Evolutionary conservation across 164 flowering plant genomes (phyloP), one percentile per base, ranked within the genome.

Genomic region (Amborella trichopoda): DNA sequence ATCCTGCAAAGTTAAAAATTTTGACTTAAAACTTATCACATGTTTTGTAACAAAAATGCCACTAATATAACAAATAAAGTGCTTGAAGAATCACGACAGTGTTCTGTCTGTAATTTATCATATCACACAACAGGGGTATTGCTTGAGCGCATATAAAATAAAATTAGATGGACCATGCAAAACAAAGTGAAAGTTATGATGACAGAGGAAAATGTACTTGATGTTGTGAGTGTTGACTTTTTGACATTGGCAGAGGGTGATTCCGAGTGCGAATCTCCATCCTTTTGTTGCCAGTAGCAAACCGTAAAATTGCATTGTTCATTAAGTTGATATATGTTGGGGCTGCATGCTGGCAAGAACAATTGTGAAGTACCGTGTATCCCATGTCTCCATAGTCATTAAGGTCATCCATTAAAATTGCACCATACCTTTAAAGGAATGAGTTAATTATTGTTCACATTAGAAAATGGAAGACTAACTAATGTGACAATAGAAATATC

Each of bases 331-430:
- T 88, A 48, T 46, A 91, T 40, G 95, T 91, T 28, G 99, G 99
- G 49, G 80, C 99, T 37, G 81, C 79, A 76, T 91, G 99, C 68
- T 87, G 96, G 60, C 95, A 87, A 43, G 96, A 59, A 69, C 86
- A 61, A 58, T 91, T 91, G 68, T 91, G 95, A 27, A 91, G 76
- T 33, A 87, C 76, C 28, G 96, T 84, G 55, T 84, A 91, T 20
- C 95, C 96, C 53, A 91, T 44, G 62, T 91, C 80, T 46, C 96
- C 96, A 77, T 87, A 88, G 37, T 53, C 72, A 69, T 69, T 45
- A 52, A 67, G 77, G 57, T 80, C 76, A 74, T 91, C 99, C 94
- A 91, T 78, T 42, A 91, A 66, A 59, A 91, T 51, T 22, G 99
- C 96, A 21, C 99, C 99, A 72, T 91, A 91, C 77, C 99, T n/a